phyloP scores from a whole-genome alignment of 2,329 filamentous ascomycete genomes.

The Mycosphaerella sp. region DNA sequence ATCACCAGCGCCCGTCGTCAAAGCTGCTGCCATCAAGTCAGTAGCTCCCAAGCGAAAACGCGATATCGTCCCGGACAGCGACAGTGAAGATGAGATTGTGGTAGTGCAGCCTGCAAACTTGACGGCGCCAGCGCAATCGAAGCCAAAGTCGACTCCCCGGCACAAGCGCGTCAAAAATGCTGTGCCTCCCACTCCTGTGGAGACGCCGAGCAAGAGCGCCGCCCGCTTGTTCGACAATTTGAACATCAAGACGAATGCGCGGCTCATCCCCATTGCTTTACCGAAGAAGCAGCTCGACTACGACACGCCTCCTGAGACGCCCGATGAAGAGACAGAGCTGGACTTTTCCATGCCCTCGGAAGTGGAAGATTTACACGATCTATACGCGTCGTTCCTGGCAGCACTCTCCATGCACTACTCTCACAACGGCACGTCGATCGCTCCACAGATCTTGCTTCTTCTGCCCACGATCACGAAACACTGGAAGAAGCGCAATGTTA shows the following conservation, averaged over 20 bases:
- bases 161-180: constrained; percentile 32
- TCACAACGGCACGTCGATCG: constrained; percentile 42
- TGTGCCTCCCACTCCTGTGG: constrained; percentile 26
- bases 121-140: constrained; percentile 5
- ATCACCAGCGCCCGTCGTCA: not conserved
- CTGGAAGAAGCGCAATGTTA: constrained; percentile 44
- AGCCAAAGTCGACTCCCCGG: constrained; percentile 25
- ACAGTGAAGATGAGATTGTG: constrained; percentile 21
- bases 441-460: constrained; percentile 39
- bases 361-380: constrained; percentile 40
- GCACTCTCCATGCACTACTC: constrained; percentile 46
- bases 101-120: constrained; percentile 4
- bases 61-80: constrained; percentile 21
- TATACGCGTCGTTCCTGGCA: constrained; percentile 45
- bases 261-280: constrained; percentile 20
- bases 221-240: constrained; percentile 33
- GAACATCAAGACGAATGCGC: constrained; percentile 24
- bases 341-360: constrained; percentile 34
- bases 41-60: constrained; percentile 25
- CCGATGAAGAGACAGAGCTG: constrained; percentile 17
- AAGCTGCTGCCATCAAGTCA: constrained; percentile 8
- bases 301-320: constrained; percentile 33
- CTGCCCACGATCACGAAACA: constrained; percentile 38
- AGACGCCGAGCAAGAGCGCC: constrained; percentile 34
- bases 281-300: constrained; percentile 19